phyloP scores from a whole-genome alignment of 495 filamentous ascomycete species.

The Penicillium cosmopolitanum region DNA sequence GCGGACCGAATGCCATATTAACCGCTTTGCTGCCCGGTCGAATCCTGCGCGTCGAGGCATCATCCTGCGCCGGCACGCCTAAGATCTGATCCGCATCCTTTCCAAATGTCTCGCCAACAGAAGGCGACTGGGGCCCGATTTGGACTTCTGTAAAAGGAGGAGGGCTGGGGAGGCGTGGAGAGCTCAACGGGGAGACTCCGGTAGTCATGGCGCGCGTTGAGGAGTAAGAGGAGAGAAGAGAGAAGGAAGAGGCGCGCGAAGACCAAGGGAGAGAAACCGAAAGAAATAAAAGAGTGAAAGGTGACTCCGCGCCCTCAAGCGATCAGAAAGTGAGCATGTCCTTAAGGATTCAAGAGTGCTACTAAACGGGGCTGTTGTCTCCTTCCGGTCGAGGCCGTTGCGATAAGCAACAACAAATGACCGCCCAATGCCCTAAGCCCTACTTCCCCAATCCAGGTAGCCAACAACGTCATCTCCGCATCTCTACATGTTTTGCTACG shows the following conservation, averaged over 20 bases:
- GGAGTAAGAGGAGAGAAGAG: constrained; percentile 7
- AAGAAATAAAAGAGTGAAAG: constrained; percentile 28
- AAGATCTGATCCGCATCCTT: constrained; percentile 39
- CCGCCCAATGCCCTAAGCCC: constrained; percentile 45
- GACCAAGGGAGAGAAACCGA: constrained; percentile 25
- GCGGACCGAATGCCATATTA: constrained; percentile 91
- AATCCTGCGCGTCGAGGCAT: constrained; percentile 79
- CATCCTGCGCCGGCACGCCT: constrained; percentile 54
- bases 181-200: constrained; percentile 72
- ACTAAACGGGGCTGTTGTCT: constrained; percentile 6
- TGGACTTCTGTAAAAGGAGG: constrained; percentile 91
- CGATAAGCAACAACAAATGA: constrained; percentile 35
- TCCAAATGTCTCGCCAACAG: constrained; percentile 56
- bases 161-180: constrained; percentile 84
- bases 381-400: constrained; percentile 12
- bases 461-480: constrained; percentile 49
- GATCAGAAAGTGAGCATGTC: constrained; percentile 22
- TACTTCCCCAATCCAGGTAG: constrained; percentile 32
- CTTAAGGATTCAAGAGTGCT: constrained; percentile 3
- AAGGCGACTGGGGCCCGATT: constrained; percentile 81
- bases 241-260: constrained; percentile 22
- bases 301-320: constrained; percentile 21
- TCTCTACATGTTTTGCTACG: constrained; percentile 30
- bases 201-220: constrained; percentile 46
- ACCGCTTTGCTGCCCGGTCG: constrained; percentile 86